Evolutionary conservation across 306 rosid genomes (phyloP), one percentile per base, ranked within the genome.

Genomic region (Inga leiocalycina): DNA sequence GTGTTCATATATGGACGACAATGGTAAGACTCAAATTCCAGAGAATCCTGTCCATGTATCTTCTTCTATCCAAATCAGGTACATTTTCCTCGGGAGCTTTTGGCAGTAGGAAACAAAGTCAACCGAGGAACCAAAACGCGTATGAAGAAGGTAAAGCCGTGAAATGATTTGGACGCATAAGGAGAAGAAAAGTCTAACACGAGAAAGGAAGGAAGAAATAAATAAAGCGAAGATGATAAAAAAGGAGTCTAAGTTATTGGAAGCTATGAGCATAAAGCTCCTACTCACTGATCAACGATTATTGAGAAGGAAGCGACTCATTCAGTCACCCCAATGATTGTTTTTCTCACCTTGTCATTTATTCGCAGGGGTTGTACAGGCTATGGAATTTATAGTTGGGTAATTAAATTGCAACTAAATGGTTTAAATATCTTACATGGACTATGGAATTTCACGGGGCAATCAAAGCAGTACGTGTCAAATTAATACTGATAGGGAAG

Each of bases 51-150:
- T 75, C 8, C 76, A 51, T 75, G 68, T 41, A 64, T 24, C 15
- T 62, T 62, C 68, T 24, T n/a, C 32, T 0, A 64, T 30, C 43
- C n/a, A 65, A 32, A 15, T 32, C 43, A 65, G 71, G 30, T 13
- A 2, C 39, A n/a, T 52, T 27, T 64, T 64, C 5, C 8, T 6
- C 2, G 0, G 37, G 68, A 35, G 2, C 6, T 15, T 12, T 62
- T 27, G 7, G 7, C 24, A 3, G 67, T 24, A 10, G 34, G 67
- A 61, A 24, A 22, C 24, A 8, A 9, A 3, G 15, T 5, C 73
- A 70, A 61, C 79, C 45, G 51, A 71, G 51, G 70, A 72, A 61
- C 41, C 68, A 48, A 78, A 15, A 11, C 73, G 69, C 51, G 61
- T 37, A 22, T 22, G 3, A 1, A 49, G 3, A 1, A 49, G 79